Evolutionary conservation across 139 green algal species (phyloP).

Genomic region (Coccomyxa sp.): DNA sequence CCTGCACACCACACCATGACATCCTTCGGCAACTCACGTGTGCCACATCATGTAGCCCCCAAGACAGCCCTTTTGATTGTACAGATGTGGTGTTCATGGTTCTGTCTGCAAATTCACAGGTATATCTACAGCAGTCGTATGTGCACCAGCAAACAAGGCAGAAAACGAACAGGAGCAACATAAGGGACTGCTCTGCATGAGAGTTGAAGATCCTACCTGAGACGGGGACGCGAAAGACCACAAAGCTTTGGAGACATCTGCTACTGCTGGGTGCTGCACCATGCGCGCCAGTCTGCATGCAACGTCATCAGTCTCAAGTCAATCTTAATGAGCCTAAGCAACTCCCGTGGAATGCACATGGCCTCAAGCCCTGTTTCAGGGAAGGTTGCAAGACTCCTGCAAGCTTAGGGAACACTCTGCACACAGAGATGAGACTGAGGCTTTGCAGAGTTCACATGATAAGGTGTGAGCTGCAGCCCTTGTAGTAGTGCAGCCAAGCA

Average conservation of each 20-base stretch:
- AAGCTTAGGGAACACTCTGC: neutral
- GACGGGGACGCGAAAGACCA: conserved; percentile 24
- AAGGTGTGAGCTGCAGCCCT: too few species aligned
- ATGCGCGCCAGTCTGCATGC: conserved; percentile 16
- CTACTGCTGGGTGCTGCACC: conserved; percentile 29
- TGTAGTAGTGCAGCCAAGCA: too few species aligned
- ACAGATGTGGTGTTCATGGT: neutral
- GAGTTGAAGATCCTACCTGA: neutral
- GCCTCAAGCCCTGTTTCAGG: too few species aligned
- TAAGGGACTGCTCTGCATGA: neutral
- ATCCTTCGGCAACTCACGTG: neutral
- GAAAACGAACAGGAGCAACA: neutral
- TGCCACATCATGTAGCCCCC: neutral
- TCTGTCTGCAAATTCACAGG: neutral
- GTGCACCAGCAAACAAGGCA: neutral
- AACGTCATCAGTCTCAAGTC: too few species aligned
- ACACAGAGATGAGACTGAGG: neutral
- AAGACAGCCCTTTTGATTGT: neutral
- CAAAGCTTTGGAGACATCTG: conserved; percentile 3
- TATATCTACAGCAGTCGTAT: neutral
- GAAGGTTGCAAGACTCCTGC: too few species aligned
- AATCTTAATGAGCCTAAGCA: too few species aligned
- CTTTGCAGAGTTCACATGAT: neutral
- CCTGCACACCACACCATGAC: too few species aligned
- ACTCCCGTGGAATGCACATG: too few species aligned